phyloP scores from a whole-genome alignment of 108 stramenopile species.

The Conticribra weissflogii region DNA sequence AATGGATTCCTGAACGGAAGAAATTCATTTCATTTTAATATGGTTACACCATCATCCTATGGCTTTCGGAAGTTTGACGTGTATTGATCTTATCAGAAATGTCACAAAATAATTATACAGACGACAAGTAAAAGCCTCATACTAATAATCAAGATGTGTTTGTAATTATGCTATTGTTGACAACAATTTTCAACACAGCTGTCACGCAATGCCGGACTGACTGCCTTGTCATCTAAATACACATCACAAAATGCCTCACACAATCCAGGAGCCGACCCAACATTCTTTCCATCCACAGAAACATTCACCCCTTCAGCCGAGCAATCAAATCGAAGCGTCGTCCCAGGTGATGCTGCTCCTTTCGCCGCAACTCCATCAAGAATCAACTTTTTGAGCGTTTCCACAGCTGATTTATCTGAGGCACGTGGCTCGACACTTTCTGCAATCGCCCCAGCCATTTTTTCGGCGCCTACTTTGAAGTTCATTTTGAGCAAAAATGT shows the following conservation, averaged over 20 bases:
- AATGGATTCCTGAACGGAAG: too few species aligned
- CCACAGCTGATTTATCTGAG: constrained; percentile 54
- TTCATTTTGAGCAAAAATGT: constrained; percentile 78
- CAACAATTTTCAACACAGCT: constrained; percentile 75
- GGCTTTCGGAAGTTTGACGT: too few species aligned
- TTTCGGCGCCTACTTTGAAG: constrained; percentile 87
- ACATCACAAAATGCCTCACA: constrained; percentile 81
- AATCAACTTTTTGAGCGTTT: constrained; percentile 69
- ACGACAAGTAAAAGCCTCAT: not conserved
- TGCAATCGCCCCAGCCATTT: constrained; percentile 85
- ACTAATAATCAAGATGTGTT: not conserved
- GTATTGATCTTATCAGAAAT: not conserved
- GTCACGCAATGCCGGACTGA: constrained; percentile 64
- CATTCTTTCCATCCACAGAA: constrained; percentile 69
- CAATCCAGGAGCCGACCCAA: constrained; percentile 66
- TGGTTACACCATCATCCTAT: too few species aligned
- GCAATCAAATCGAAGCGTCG: constrained; percentile 78
- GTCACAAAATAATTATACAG: not conserved
- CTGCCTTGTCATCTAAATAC: constrained; percentile 82
- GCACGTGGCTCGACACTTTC: constrained; percentile 76
- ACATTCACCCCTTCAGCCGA: constrained; percentile 59
- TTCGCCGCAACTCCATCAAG: constrained; percentile 68
- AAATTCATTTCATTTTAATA: too few species aligned
- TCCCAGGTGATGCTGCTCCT: constrained; percentile 74
- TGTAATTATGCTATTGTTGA: constrained; percentile 3